phyloP scores from a whole-genome alignment of 2,329 filamentous ascomycete genomes.

The Pseudogymnoascus sp. region DNA sequence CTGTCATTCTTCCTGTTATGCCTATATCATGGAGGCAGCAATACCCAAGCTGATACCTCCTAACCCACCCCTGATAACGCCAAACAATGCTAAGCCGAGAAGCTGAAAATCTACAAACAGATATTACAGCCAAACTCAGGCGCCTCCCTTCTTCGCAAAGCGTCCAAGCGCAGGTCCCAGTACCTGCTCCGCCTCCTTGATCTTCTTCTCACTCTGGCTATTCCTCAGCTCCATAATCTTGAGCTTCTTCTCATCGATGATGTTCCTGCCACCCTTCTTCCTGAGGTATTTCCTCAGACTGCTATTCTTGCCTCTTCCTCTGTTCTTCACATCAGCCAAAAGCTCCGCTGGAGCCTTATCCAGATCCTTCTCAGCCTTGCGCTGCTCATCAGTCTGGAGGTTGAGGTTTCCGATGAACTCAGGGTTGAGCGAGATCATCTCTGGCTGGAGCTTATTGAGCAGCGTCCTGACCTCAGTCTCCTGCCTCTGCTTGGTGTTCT shows the following conservation, averaged over 20 bases:
- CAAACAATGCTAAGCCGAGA: constrained; percentile 8
- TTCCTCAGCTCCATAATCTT: constrained; percentile 76
- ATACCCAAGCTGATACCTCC: neutral
- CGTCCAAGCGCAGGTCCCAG: constrained; percentile 79
- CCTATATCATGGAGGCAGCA: constrained; percentile 1
- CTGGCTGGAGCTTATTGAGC: constrained; percentile 89
- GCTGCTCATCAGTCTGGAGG: constrained; percentile 68
- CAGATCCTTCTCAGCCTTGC: constrained; percentile 68
- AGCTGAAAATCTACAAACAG: neutral
- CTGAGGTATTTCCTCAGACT: constrained; percentile 79
- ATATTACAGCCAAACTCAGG: constrained; percentile 4
- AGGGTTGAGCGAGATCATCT: constrained; percentile 94
- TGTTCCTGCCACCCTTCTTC: constrained; percentile 87
- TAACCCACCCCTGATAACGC: neutral
- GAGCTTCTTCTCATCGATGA: constrained; percentile 91
- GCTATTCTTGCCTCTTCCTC: constrained; percentile 81
- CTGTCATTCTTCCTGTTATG: constrained; percentile 3
- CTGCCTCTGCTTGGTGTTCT: constrained; percentile 84
- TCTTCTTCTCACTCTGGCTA: constrained; percentile 57
- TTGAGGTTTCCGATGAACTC: constrained; percentile 87
- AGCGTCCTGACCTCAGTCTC: constrained; percentile 84
- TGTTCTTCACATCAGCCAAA: constrained; percentile 61
- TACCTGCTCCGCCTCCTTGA: constrained; percentile 61
- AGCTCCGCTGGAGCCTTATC: constrained; percentile 57
- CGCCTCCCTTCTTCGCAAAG: constrained; percentile 62